Base-by-base conservation (phyloP, 306 rosid species). In the Calophaca sinica region DNA sequence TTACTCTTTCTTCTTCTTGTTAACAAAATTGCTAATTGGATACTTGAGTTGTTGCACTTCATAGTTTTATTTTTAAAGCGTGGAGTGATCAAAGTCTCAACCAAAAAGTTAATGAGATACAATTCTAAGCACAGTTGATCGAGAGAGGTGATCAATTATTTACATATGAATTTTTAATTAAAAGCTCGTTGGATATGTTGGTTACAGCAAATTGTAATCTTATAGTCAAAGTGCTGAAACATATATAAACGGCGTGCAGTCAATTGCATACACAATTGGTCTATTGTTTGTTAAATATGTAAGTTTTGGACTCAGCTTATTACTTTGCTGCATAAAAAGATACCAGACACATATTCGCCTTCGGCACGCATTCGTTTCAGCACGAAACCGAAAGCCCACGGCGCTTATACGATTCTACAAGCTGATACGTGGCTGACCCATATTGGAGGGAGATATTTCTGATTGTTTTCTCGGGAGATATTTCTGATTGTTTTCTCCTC, bases 281-380 rank as follows among this genome's bases (percentile, higher is more conserved):
- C 39, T 48, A 65, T 66, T 49, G 33, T 45, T 73, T 65, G 54
- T 65, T 72, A 77, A 72, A 58, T 49, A 12, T 26, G 7, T 33
- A 33, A 13, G 32, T 33, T 29, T 67, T 51, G 41, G 72, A 51
- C 60, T 70, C 7, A 3, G 5, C 14, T 4, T 4, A 66, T 53
- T 12, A 20, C n/a, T 39, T 32, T 33, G 4, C 36, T 4, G 4
- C 36, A 33, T 33, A 33, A 4, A 33, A 33, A 20, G 26, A 20
- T 1, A 20, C 26, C 26, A 20, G 26, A 38, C 42, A 38, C 42
- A 5, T 38, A 38, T 5, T 42, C 48, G 9, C 64, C 85, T 26
- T 70, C 54, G 9, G 60, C 88, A 89, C 93, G 91, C 82, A 71
- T 88, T 81, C 84, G 35, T 62, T 82, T 74, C 66, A 55, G 11